phyloP scores from a whole-genome alignment of 805 yeast species.

The Saccharomyces mikatae region DNA sequence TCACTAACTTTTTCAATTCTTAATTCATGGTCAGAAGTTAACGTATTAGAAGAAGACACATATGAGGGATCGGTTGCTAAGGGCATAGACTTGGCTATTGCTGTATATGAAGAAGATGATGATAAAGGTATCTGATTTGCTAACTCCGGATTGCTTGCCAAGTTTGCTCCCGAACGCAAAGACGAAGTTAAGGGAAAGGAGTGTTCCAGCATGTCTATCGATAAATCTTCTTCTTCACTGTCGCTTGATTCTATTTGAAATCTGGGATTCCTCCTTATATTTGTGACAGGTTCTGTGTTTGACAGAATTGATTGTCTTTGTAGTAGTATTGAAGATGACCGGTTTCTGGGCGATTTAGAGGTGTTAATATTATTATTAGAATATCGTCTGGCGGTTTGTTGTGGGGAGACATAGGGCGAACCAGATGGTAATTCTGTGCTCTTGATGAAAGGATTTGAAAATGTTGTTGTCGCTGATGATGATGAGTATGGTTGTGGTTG shows the following conservation, averaged over 20 bases:
- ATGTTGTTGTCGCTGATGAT: slow-evolving; percentile 11
- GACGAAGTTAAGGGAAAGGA: slow-evolving; percentile 6
- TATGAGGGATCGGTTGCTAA: slow-evolving; percentile 3
- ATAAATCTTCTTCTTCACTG: slow-evolving; percentile 19
- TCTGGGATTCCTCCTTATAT: slow-evolving; percentile 6
- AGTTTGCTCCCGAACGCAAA: slow-evolving; percentile 9
- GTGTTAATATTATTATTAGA: slow-evolving; percentile 12
- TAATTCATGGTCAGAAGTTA: slow-evolving; percentile 15
- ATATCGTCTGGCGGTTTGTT: slow-evolving; percentile 4
- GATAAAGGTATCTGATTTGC: background rate
- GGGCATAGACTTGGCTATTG: background rate
- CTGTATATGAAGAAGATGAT: background rate
- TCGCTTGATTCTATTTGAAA: slow-evolving; percentile 26
- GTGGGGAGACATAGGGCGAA: slow-evolving; percentile 7
- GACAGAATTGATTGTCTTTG: background rate
- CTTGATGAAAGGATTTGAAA: slow-evolving; percentile 18
- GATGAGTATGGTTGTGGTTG: slow-evolving; percentile 4
- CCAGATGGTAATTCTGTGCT: slow-evolving; percentile 5
- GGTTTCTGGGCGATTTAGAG: slow-evolving; percentile 10
- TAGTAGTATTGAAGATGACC: background rate
- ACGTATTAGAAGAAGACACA: slow-evolving; percentile 10
- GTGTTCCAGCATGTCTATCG: slow-evolving; percentile 5
- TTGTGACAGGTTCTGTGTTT: background rate
- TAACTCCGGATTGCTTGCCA: background rate
- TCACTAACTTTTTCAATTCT: slow-evolving; percentile 22